phyloP scores from a whole-genome alignment of 2,329 filamentous ascomycete species.

The Ophiostoma perfectum region DNA sequence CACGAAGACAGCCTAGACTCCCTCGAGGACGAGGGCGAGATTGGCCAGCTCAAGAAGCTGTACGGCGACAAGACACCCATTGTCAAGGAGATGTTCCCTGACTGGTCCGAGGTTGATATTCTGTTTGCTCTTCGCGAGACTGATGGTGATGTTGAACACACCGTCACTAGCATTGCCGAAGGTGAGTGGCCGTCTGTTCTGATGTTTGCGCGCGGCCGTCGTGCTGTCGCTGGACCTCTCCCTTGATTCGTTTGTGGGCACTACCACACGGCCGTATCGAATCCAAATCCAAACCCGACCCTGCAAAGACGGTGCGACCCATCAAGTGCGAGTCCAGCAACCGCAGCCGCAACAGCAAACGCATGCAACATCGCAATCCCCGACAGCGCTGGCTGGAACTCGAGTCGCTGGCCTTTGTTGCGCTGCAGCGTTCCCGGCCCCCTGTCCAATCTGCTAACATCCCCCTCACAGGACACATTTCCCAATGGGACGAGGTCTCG shows the following conservation, averaged over 20 bases:
- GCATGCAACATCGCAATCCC: not conserved
- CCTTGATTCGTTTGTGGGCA: not conserved
- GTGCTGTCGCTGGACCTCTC: not conserved
- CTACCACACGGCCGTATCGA: not conserved
- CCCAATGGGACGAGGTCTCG: slow-evolving; percentile 79
- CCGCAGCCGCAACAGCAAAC: not conserved
- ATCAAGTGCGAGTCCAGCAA: slow-evolving; percentile 2
- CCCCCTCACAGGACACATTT: slow-evolving; percentile 59
- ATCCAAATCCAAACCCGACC: not conserved
- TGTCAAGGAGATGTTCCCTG: slow-evolving; percentile 88
- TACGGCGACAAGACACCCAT: slow-evolving; percentile 72
- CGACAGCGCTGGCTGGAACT: not conserved
- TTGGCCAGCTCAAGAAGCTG: slow-evolving; percentile 86
- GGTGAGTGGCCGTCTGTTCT: slow-evolving; percentile 44
- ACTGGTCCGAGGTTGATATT: slow-evolving; percentile 93
- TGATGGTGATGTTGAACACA: slow-evolving; percentile 67
- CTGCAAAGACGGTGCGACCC: not conserved
- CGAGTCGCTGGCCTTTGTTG: not conserved
- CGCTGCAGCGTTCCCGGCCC: not conserved
- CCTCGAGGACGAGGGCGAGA: slow-evolving; percentile 76
- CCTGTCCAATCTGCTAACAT: not conserved
- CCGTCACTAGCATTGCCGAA: slow-evolving; percentile 74
- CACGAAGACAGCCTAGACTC: slow-evolving; percentile 54
- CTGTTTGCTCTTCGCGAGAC: slow-evolving; percentile 89
- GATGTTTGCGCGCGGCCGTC: not conserved